phyloP scores from a whole-genome alignment of 2,329 filamentous ascomycete species.

The Mollisiaceae sp. region DNA sequence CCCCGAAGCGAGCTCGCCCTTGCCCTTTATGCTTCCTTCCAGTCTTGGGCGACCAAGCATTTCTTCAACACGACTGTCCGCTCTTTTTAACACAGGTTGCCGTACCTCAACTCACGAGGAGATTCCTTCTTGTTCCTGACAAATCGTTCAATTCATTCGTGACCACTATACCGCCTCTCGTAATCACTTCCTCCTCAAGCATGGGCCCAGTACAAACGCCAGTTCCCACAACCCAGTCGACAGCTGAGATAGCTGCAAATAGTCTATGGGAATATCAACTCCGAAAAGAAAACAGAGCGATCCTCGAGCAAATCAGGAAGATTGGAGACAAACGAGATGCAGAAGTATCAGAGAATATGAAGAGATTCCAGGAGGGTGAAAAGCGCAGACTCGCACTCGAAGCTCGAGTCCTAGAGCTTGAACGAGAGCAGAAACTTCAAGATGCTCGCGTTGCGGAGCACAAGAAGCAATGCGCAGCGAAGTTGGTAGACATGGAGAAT shows the following conservation, averaged over 20 bases:
- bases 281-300: constrained; percentile 33
- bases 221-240: neutral
- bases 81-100: neutral
- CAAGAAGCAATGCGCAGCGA: constrained; percentile 15
- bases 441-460: constrained; percentile 15
- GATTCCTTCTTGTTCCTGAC: neutral
- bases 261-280: constrained; percentile 35
- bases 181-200: neutral
- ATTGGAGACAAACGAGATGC: constrained; percentile 15
- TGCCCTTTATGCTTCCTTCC: neutral
- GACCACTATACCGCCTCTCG: neutral
- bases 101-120: neutral
- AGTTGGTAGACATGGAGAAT: constrained; percentile 10
- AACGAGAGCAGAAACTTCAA: constrained; percentile 11
- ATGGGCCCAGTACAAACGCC: constrained; percentile 8
- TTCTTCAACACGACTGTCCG: neutral
- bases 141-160: neutral
- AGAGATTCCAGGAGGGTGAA: constrained; percentile 20
- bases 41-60: neutral
- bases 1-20: constrained; percentile 5
- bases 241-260: constrained; percentile 24
- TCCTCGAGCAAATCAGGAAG: constrained; percentile 29
- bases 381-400: constrained; percentile 23
- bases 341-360: constrained; percentile 14
- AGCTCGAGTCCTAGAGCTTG: constrained; percentile 19